Percentiles rank a stretch among this genome's conserved stretches.
Conservation (phyloP, 2,329 filamentous ascomycete genomes). For the Xylaria sp. region DNA sequence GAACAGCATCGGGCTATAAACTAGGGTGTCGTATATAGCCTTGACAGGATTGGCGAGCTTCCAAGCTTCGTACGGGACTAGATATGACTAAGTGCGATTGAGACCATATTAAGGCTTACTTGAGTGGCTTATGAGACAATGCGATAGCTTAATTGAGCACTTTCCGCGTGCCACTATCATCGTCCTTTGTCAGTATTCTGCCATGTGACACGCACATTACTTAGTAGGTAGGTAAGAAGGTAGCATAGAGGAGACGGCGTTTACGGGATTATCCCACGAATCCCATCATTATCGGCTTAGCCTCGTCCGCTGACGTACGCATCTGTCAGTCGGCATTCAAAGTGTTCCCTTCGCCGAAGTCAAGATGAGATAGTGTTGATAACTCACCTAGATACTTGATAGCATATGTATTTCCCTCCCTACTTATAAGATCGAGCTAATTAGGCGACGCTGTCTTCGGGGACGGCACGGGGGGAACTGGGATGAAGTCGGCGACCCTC, state of each 20-base stretch:
- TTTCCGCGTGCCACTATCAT: neutral
- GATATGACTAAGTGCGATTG: neutral
- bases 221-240: neutral
- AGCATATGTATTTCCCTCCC: no score
- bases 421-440: neutral
- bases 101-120: neutral
- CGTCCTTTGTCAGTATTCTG: neutral
- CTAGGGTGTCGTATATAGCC: no score
- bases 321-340: neutral
- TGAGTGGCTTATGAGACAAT: neutral
- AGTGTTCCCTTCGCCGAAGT: neutral
- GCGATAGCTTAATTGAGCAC: neutral
- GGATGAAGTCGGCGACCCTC: conserved; percentile 24
- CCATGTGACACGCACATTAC: neutral
- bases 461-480: neutral
- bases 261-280: neutral
- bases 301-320: neutral
- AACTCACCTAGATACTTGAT: neutral
- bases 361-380: neutral
- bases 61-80: neutral
- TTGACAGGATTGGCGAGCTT: neutral
- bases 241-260: neutral
- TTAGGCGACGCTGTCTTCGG: neutral
- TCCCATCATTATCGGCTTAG: neutral
- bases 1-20: neutral